Percentiles rank a stretch among this genome's conserved stretches.
Conservation (phyloP, 495 filamentous ascomycete genomes). For the Penicillium canariense region DNA sequence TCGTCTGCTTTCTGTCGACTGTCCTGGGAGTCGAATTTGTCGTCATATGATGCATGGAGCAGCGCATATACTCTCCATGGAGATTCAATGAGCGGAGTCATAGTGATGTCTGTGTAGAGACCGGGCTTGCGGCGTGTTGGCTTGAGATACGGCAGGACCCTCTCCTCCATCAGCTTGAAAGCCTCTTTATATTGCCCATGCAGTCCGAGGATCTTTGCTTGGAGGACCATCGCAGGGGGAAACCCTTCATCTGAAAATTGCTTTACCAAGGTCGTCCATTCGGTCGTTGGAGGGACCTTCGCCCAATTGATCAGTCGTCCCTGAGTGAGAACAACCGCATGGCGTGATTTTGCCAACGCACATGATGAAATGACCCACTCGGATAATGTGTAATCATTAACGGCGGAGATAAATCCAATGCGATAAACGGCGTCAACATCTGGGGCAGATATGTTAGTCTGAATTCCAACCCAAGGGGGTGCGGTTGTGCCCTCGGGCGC, state of each 20-base stretch:
- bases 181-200: constrained; percentile 24
- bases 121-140: constrained; percentile 5
- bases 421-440: constrained; percentile 30
- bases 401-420: constrained; percentile 19
- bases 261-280: constrained; percentile 20
- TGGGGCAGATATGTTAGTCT: constrained; percentile 6
- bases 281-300: constrained; percentile 1
- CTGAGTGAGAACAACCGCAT: constrained; percentile 12
- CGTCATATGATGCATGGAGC: constrained; percentile 13
- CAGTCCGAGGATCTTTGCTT: constrained; percentile 27
- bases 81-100: constrained; percentile 7
- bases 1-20: constrained; percentile 10
- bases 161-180: constrained; percentile 20
- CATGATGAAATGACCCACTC: constrained; percentile 27
- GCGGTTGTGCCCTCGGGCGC: neutral
- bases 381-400: neutral
- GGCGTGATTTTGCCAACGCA: constrained; percentile 25
- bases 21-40: neutral
- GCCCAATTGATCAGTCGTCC: constrained; percentile 4
- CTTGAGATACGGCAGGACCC: constrained; percentile 22
- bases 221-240: constrained; percentile 32
- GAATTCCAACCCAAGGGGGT: neutral
- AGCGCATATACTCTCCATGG: constrained; percentile 31
- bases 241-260: constrained; percentile 23
- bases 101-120: constrained; percentile 12